phyloP scores from a whole-genome alignment of 192 early-diverging fungal genomes.

The Linnemannia hyalina region DNA sequence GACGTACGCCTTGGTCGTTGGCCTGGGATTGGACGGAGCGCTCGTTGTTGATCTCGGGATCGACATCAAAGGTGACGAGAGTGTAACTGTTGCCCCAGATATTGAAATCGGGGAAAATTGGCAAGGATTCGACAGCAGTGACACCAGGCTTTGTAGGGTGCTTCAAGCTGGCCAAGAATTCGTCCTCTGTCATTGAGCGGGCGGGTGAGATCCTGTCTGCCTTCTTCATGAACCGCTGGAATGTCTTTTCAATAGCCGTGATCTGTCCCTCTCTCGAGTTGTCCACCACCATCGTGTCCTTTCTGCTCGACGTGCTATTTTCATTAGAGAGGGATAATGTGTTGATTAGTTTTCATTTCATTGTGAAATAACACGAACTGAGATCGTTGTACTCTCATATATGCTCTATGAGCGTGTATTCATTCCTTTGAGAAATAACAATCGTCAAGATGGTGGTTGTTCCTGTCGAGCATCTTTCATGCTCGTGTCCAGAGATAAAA shows the following conservation, averaged over 20 bases:
- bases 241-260: slow-evolving; percentile 61
- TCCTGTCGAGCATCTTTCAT: too few relatives aligned
- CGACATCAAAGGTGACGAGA: slow-evolving; percentile 63
- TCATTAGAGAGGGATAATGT: not conserved
- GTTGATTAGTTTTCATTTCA: not conserved
- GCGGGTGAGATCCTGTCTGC: slow-evolving; percentile 14
- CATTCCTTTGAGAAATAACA: too few relatives aligned
- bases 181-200: slow-evolving; percentile 18
- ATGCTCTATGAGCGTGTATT: too few relatives aligned
- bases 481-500: too few relatives aligned
- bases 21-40: slow-evolving; percentile 8
- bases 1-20: slow-evolving; percentile 43
- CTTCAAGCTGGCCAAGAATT: slow-evolving; percentile 42
- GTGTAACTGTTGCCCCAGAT: slow-evolving; percentile 66
- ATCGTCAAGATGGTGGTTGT: too few relatives aligned
- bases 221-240: slow-evolving; percentile 46
- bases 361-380: too few relatives aligned
- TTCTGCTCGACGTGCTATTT: slow-evolving; percentile 30
- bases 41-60: slow-evolving; percentile 60
- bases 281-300: slow-evolving; percentile 41
- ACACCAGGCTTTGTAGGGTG: slow-evolving; percentile 64
- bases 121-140: slow-evolving; percentile 62
- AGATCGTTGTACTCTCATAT: too few relatives aligned
- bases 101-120: slow-evolving; percentile 67
- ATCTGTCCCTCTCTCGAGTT: slow-evolving; percentile 60